Evolutionary conservation across 805 yeast genomes (phyloP), one percentile per base, ranked within the genome.

Genomic region (Grigorovia yakushimaensis): DNA sequence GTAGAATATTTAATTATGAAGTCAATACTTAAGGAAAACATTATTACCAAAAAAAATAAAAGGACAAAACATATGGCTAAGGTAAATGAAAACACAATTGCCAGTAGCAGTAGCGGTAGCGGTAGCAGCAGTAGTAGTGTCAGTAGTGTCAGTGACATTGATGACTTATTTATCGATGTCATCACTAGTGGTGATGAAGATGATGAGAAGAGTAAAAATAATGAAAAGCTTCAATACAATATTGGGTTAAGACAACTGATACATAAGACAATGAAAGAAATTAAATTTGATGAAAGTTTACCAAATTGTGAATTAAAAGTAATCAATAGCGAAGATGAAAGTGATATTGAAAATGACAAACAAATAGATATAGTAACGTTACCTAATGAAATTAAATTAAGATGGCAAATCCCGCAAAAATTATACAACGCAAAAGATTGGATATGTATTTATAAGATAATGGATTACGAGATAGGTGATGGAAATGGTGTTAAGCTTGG

Each of bases 381-480:
- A 39, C 66, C 57, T 38, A 62, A 69, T 7, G 77, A 83, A 2
- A 72, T 85, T 22, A 60, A 59, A 19, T 73, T 82, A 4, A 57
- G 64, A 19, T 85, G 84, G 81, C 59, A 63, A 23, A 68, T 81
- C 0, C 82, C 85, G 1, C 41, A 41, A 9, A 66, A 65, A 2
- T 50, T 57, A 21, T 79, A 76, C 51, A 66, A 77, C 17, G 48
- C 65, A 0, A 71, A 69, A 40, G 89, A 84, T 59, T 85, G 95
- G 95, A 73, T 85, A 53, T 94, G 93, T 1, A 63, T 85, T 27
- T 85, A 85, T 64, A 76, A 77, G 46, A 73, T 82, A 9, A 66
- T 76, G 22, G 83, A 76, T 51, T 78, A 85, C 13, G 33, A 27
- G 9, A 7, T 24, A 7, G 27, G 9, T 24, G 9, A 24, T 6